These are phyloP conservation scores for Novymonas esmeraldas DNA, from an alignment of 208 protist species.

Conservation along the genomic window DNA sequence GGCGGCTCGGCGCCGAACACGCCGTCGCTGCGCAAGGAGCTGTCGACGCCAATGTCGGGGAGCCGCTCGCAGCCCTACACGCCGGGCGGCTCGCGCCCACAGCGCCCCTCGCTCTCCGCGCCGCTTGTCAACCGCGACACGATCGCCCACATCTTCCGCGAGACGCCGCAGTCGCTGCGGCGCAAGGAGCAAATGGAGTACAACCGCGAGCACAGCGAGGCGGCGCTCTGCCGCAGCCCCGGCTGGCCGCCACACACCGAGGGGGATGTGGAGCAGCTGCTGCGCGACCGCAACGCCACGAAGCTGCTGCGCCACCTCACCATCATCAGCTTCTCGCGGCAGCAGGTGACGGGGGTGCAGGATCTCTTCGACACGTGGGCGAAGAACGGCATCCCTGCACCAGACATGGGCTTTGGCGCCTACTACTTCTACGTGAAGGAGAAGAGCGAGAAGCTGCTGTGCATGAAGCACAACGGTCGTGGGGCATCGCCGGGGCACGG, in stretches of 20 bases:
- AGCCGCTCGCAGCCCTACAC: constrained; percentile 30
- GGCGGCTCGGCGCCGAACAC: constrained; percentile 30
- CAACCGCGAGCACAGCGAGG: constrained; percentile 26
- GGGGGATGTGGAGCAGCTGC: constrained; percentile 41
- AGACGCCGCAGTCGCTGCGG: constrained; percentile 48
- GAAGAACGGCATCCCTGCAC: constrained; percentile 61
- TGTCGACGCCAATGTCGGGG: constrained; percentile 19
- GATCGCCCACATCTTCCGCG: constrained; percentile 51
- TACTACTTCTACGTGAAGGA: constrained; percentile 85
- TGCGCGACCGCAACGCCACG: constrained; percentile 35
- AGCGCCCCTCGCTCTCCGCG: constrained; percentile 41
- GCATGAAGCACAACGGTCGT: constrained; percentile 81
- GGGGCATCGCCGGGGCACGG: constrained; percentile 49
- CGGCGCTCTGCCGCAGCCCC: constrained; percentile 26
- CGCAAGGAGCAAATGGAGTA: constrained; percentile 35
- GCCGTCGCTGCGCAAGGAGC: constrained; percentile 29
- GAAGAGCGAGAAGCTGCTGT: constrained; percentile 60
- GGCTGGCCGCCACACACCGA: constrained; percentile 57
- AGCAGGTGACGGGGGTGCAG: constrained; percentile 49
- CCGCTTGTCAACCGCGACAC: constrained; percentile 46
- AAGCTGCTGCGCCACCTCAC: constrained; percentile 71
- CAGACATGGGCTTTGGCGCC: constrained; percentile 67
- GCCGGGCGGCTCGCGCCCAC: constrained; percentile 22
- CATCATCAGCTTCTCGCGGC: constrained; percentile 62
- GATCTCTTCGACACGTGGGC: constrained; percentile 68